Conservation (phyloP, 1,139 yeast species). For the Blastobotrys ciferrii region DNA sequence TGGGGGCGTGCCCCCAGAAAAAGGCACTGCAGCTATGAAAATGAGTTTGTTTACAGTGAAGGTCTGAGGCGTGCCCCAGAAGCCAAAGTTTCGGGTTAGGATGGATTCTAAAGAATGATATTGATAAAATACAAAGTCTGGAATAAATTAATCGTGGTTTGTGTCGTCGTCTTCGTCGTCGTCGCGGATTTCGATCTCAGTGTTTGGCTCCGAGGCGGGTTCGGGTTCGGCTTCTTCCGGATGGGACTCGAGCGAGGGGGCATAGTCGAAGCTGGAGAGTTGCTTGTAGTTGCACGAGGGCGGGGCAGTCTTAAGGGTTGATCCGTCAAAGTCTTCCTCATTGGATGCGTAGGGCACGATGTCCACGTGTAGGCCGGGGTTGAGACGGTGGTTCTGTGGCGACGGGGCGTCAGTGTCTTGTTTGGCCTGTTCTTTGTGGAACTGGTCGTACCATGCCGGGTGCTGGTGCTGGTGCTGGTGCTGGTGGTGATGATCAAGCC, state of each 20-base stretch:
- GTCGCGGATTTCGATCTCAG: conserved; percentile 4
- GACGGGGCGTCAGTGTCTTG: conserved; percentile 11
- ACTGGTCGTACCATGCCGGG: conserved; percentile 1
- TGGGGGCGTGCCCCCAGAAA: no score
- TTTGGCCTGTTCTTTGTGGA: conserved; percentile 14
- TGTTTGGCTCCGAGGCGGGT: conserved; percentile 7
- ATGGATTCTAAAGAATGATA: no score
- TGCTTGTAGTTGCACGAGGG: conserved; percentile 15
- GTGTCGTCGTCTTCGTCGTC: not conserved
- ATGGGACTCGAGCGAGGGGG: conserved; percentile 2
- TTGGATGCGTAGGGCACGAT: conserved; percentile 8
- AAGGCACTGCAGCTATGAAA: no score
- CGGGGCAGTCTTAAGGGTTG: conserved; percentile 20
- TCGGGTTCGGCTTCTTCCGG: conserved; percentile 5
- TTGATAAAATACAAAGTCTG: not conserved
- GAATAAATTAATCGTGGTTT: not conserved
- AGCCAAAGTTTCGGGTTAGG: no score
- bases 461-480: conserved; percentile 2
- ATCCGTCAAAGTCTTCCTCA: conserved; percentile 5
- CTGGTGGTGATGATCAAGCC: conserved; percentile 16
- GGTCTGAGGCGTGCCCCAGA: no score
- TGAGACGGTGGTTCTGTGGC: not conserved
- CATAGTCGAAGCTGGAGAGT: conserved; percentile 6
- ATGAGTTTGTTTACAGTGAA: no score
- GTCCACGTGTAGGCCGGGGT: conserved; percentile 12